Evolutionary conservation across 345 rosid genomes (phyloP).

Genomic region (Theobroma cacao): DNA sequence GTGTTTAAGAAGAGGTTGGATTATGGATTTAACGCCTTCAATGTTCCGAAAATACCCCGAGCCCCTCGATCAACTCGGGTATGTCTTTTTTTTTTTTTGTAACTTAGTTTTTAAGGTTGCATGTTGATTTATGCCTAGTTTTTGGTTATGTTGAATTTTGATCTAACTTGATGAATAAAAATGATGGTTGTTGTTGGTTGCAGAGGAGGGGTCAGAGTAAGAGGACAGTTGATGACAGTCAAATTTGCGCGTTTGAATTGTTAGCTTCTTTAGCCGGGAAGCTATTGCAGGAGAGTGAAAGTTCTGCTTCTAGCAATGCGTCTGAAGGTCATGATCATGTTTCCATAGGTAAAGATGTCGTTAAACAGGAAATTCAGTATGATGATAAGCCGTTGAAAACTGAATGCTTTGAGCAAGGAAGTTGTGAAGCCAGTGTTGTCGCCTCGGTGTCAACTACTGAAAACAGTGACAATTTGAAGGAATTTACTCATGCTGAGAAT

Average conservation of each 20-base stretch:
- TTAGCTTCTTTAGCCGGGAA: constrained; percentile 90
- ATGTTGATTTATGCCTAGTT: background rate
- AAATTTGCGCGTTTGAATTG: constrained; percentile 73
- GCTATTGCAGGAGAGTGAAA: constrained; percentile 75
- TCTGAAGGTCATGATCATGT: constrained; percentile 50
- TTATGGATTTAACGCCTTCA: constrained; percentile 53
- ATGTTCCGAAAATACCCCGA: constrained; percentile 57
- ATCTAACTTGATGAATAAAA: constrained; percentile 15
- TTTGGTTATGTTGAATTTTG: background rate
- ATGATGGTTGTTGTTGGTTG: constrained; percentile 20
- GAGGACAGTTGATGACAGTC: constrained; percentile 39
- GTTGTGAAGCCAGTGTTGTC: constrained; percentile 32
- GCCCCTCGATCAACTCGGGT: constrained; percentile 93
- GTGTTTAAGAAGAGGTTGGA: constrained; percentile 69
- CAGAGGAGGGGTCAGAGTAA: constrained; percentile 52
- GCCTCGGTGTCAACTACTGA: constrained; percentile 30
- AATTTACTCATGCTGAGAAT: constrained; percentile 27
- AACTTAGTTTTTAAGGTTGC: background rate
- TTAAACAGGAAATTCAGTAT: constrained; percentile 39
- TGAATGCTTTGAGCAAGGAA: constrained; percentile 45
- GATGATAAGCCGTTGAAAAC: constrained; percentile 40
- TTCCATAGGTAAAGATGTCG: constrained; percentile 26
- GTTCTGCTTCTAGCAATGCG: constrained; percentile 73
- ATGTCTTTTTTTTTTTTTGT: constrained; percentile 14
- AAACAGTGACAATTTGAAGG: constrained; percentile 23